A percentile compares a stretch with the other conserved stretches of the same genome.
These are phyloP conservation scores for Protomyces pachydermus DNA, from an alignment of 1,139 yeast genomes.

Conservation along the genomic window DNA sequence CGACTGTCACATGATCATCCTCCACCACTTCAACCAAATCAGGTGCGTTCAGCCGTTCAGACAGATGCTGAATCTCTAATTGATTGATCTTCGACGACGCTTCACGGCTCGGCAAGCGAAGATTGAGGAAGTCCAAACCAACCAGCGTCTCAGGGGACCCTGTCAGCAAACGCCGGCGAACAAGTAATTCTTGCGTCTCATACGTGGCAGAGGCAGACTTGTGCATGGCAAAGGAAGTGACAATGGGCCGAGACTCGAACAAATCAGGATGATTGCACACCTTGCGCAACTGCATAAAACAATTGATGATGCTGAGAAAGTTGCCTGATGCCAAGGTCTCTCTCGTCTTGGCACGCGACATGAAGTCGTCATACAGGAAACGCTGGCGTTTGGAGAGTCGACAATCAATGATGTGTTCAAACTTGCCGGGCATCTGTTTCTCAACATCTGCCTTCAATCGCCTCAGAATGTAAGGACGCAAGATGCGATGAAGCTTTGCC, in stretches of 20 bases:
- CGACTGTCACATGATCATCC: not conserved
- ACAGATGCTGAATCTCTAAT: not conserved
- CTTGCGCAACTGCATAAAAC: slow-evolving; percentile 95
- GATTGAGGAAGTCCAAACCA: slow-evolving; percentile 57
- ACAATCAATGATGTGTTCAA: slow-evolving; percentile 91
- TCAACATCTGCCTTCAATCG: slow-evolving; percentile 95
- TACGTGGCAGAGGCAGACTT: slow-evolving; percentile 57
- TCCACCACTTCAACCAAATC: slow-evolving; percentile 34
- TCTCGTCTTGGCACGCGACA: slow-evolving; percentile 93
- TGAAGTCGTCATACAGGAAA: slow-evolving; percentile 87
- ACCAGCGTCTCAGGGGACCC: slow-evolving; percentile 40
- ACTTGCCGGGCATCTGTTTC: slow-evolving; percentile 97
- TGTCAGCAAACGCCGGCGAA: slow-evolving; percentile 44
- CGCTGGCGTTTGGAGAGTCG: slow-evolving; percentile 89
- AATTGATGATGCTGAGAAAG: slow-evolving; percentile 87
- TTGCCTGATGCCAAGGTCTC: slow-evolving; percentile 94
- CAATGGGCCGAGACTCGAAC: slow-evolving; percentile 91
- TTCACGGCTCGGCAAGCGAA: slow-evolving; percentile 52
- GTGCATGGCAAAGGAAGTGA: slow-evolving; percentile 78
- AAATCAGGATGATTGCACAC: slow-evolving; percentile 97
- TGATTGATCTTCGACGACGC: slow-evolving; percentile 29
- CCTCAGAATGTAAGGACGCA: slow-evolving; percentile 85
- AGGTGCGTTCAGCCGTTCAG: slow-evolving; percentile 29
- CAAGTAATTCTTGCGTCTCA: slow-evolving; percentile 44
- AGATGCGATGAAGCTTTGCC: slow-evolving; percentile 81